Conservation (phyloP, 1,139 yeast genomes). For the Candida glucosophila region DNA sequence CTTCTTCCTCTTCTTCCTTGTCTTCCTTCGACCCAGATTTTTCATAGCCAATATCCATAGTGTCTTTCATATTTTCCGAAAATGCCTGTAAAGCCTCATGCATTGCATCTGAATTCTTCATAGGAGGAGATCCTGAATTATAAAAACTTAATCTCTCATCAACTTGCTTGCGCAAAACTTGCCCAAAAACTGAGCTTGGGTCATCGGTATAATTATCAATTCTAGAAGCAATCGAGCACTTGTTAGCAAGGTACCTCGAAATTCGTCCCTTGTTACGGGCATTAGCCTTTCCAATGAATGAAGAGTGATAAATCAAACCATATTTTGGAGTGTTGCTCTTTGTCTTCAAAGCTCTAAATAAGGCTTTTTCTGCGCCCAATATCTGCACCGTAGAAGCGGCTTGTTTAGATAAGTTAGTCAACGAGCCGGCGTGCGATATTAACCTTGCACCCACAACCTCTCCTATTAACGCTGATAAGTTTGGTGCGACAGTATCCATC, state of each 20-base stretch:
- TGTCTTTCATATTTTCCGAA: no score
- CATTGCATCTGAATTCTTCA: slow-evolving; percentile 93
- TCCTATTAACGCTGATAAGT: slow-evolving; percentile 90
- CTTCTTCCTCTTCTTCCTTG: slow-evolving; percentile 13
- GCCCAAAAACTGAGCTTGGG: slow-evolving; percentile 82
- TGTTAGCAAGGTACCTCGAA: slow-evolving; percentile 96
- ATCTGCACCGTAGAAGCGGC: slow-evolving; percentile 99
- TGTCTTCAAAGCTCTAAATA: slow-evolving; percentile 96
- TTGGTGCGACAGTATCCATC: slow-evolving; percentile 98
- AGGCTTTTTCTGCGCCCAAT: slow-evolving; percentile 98
- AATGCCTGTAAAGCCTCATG: slow-evolving; percentile 79
- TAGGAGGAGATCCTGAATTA: slow-evolving; percentile 94
- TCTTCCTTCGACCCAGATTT: no score
- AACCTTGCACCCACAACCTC: slow-evolving; percentile 98
- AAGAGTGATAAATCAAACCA: slow-evolving; percentile 94
- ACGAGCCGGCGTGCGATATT: slow-evolving; percentile 95
- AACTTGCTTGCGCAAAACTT: slow-evolving; percentile 87
- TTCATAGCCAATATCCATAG: no score
- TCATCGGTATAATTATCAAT: slow-evolving; percentile 91
- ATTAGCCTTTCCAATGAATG: slow-evolving; percentile 94
- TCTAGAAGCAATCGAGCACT: slow-evolving; percentile 97
- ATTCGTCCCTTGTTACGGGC: slow-evolving; percentile 98
- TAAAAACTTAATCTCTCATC: slow-evolving; percentile 95
- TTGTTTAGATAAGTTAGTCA: slow-evolving; percentile 89
- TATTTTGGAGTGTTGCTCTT: slow-evolving; percentile 98